Evolutionary conservation across 2,329 filamentous ascomycete species (phyloP).

Genomic region (Stenocarpella maydis): DNA sequence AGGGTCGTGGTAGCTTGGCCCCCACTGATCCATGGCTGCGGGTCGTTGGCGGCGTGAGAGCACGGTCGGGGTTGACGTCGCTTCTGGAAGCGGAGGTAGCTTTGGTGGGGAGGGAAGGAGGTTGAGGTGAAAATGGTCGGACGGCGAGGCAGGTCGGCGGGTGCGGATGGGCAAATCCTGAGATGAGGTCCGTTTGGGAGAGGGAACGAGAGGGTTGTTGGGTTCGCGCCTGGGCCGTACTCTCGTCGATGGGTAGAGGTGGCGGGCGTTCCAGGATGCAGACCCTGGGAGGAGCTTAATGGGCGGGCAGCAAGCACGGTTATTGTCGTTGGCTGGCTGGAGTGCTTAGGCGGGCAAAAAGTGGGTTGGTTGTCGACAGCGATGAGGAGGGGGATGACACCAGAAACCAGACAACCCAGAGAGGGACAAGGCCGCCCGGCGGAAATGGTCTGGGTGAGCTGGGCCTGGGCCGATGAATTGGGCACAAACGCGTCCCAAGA

Average conservation of each 20-base stretch:
- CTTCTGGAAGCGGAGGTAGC: conserved; percentile 1
- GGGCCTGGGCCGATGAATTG: conserved; percentile 29
- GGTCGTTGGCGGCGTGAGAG: conserved; percentile 35
- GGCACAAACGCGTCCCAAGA: conserved; percentile 32
- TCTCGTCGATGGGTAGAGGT: conserved; percentile 24
- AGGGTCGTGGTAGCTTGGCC: conserved; percentile 71
- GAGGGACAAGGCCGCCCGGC: conserved; percentile 22
- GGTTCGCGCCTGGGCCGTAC: conserved; percentile 1
- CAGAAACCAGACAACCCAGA: conserved; percentile 10
- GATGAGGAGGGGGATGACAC: conserved; percentile 29
- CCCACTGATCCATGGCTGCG: conserved; percentile 66
- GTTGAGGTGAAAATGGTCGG: background rate
- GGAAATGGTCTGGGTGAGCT: conserved; percentile 26
- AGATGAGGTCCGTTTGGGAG: conserved; percentile 9
- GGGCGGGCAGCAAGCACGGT: conserved; percentile 32
- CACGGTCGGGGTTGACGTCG: conserved; percentile 33
- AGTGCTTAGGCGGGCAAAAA: conserved; percentile 33
- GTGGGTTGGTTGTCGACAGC: conserved; percentile 31
- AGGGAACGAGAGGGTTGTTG: conserved; percentile 18
- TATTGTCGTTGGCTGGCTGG: conserved; percentile 33
- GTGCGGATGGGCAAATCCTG: conserved; percentile 1
- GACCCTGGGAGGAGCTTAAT: conserved; percentile 29
- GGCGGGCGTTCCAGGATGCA: conserved; percentile 26
- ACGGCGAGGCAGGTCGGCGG: conserved; percentile 6
- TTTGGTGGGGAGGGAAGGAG: background rate